Evolutionary conservation across 371 early-diverging fungal species (phyloP).

Genomic region (Mucor piriformis): DNA sequence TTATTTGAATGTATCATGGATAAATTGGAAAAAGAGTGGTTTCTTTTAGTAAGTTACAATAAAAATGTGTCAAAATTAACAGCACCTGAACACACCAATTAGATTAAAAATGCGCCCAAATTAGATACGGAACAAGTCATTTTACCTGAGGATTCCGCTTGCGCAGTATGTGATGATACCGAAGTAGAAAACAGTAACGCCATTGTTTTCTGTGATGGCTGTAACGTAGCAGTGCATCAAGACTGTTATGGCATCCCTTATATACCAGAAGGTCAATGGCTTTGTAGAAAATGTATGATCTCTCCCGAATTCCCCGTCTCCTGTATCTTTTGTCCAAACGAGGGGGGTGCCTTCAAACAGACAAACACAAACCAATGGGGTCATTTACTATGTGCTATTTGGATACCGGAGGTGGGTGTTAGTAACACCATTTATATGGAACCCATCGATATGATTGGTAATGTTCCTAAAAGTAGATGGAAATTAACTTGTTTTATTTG

Average conservation of each 20-base stretch:
- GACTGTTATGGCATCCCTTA: constrained; percentile 99
- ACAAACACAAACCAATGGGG: constrained; percentile 94
- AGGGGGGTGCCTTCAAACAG: constrained; percentile 97
- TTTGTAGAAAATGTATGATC: constrained; percentile 97
- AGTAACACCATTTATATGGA: constrained; percentile 95
- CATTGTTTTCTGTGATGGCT: constrained; percentile 99
- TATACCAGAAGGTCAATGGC: constrained; percentile 99
- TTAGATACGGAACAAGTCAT: constrained; percentile 31
- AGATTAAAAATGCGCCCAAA: constrained; percentile 47
- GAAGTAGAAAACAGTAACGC: constrained; percentile 98
- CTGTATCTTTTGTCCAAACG: constrained; percentile 93
- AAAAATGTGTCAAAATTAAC: background rate
- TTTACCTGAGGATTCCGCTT: constrained; percentile 81
- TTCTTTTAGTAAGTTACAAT: constrained; percentile 66
- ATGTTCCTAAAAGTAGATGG: constrained; percentile 91
- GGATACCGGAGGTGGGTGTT: constrained; percentile 93
- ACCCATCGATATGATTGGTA: constrained; percentile 90
- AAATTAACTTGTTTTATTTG: constrained; percentile 88
- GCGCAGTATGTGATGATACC: constrained; percentile 94
- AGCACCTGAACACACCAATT: background rate
- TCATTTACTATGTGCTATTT: constrained; percentile 93
- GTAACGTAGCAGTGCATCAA: constrained; percentile 98
- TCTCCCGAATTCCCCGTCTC: constrained; percentile 88
- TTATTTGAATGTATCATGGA: constrained; percentile 91
- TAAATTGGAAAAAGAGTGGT: constrained; percentile 96